Conservation (phyloP, 139 green algal genomes). For the Picochlorum sp. region DNA sequence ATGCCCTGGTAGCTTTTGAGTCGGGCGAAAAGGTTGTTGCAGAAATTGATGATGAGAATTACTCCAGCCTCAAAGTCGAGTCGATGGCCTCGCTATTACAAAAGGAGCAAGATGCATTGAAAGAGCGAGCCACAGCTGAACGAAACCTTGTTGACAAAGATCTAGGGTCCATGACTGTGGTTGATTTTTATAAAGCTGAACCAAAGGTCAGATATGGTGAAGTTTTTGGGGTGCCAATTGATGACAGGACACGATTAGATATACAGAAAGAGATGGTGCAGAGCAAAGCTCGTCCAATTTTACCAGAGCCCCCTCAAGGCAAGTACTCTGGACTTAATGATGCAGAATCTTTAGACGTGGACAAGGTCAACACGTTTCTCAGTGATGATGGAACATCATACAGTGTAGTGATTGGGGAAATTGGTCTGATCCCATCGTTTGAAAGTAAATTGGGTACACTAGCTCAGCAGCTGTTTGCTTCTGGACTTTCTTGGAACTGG, state of each 20-base stretch:
- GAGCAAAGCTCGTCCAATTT: background rate
- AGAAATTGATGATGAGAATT: too few species aligned
- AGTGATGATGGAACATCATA: too few species aligned
- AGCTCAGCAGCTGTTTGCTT: constrained; percentile 1
- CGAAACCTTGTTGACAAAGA: too few species aligned
- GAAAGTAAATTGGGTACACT: constrained; percentile 12
- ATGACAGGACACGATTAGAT: constrained; percentile 10
- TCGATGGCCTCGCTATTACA: too few species aligned
- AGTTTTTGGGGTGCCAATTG: constrained; percentile 4
- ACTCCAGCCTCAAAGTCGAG: too few species aligned
- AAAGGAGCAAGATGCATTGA: too few species aligned
- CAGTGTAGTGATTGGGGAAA: too few species aligned
- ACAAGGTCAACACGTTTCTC: too few species aligned
- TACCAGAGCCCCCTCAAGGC: background rate
- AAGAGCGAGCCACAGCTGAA: too few species aligned
- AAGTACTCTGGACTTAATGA: constrained; percentile 1
- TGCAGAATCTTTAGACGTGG: background rate
- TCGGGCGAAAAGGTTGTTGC: too few species aligned
- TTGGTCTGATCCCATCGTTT: background rate
- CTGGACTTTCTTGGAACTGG: background rate
- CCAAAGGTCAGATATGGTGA: constrained; percentile 2
- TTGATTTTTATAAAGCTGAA: background rate
- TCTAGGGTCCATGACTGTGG: too few species aligned
- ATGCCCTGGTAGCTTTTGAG: too few species aligned
- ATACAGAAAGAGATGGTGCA: background rate